Evolutionary conservation across 2,329 filamentous ascomycete genomes (phyloP).

Genomic region (Fusarium guadeloupense): DNA sequence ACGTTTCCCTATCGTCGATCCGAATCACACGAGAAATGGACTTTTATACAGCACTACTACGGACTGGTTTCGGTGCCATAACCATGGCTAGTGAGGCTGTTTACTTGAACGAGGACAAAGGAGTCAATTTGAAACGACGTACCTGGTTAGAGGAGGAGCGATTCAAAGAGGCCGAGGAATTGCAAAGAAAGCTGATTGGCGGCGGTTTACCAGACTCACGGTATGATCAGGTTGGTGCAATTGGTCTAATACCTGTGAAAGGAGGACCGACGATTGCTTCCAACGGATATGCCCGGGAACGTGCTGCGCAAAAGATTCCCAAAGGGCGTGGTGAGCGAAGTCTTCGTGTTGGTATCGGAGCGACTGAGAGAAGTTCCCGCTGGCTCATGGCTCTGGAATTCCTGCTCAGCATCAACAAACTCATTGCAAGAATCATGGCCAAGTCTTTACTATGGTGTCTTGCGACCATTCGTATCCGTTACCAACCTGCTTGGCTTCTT

Average conservation of each 20-base stretch:
- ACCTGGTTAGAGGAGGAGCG: conserved; percentile 95
- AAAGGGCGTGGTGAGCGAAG: conserved; percentile 59
- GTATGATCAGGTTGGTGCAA: conserved; percentile 63
- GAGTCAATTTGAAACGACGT: conserved; percentile 75
- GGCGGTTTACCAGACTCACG: conserved; percentile 57
- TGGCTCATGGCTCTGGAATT: conserved; percentile 83
- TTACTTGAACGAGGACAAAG: conserved; percentile 88
- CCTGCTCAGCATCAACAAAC: conserved; percentile 72
- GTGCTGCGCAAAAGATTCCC: conserved; percentile 68
- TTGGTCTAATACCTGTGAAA: conserved; percentile 65
- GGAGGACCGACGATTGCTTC: conserved; percentile 53
- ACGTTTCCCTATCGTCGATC: conserved; percentile 83
- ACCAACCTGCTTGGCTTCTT: conserved; percentile 62
- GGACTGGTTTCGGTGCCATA: conserved; percentile 86
- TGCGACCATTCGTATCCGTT: conserved; percentile 55
- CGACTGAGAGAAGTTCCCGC: conserved; percentile 79
- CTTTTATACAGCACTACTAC: conserved; percentile 90
- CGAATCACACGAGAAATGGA: conserved; percentile 88
- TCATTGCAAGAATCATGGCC: conserved; percentile 47
- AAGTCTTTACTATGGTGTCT: conserved; percentile 63
- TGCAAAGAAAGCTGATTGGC: conserved; percentile 61
- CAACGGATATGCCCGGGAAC: conserved; percentile 75
- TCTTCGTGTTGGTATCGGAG: conserved; percentile 74
- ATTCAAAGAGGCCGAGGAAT: conserved; percentile 76
- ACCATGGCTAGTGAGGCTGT: conserved; percentile 96